These are phyloP conservation scores for Colletotrichum lupini DNA, from an alignment of 2,329 filamentous ascomycete species.

Conservation along the genomic window DNA sequence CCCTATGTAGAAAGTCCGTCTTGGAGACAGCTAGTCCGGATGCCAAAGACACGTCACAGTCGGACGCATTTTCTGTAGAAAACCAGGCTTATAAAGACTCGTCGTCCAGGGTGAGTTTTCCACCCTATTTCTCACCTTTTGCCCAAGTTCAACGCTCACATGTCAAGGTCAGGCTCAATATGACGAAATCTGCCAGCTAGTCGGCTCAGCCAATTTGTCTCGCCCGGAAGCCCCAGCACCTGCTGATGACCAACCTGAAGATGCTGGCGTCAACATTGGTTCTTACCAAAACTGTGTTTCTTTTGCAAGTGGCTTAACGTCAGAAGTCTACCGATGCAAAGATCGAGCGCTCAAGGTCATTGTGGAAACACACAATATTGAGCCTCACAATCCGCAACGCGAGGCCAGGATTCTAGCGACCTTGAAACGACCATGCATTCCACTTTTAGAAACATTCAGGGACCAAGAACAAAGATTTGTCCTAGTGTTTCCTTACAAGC, in stretches of 20 bases:
- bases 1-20: constrained; percentile 19
- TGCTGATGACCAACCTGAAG: constrained; percentile 19
- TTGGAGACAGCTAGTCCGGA: constrained; percentile 23
- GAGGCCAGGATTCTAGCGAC: constrained; percentile 80
- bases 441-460: constrained; percentile 79
- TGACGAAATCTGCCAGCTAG: constrained; percentile 52
- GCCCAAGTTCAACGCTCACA: not conserved
- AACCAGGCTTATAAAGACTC: constrained; percentile 35
- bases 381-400: constrained; percentile 84
- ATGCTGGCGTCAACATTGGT: constrained; percentile 61
- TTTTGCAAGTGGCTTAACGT: constrained; percentile 78
- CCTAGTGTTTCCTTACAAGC: constrained; percentile 87
- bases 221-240: not conserved
- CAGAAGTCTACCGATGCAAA: constrained; percentile 80
- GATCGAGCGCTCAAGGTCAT: constrained; percentile 85
- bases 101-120: constrained; percentile 23
- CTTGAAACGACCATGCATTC: constrained; percentile 69
- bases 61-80: constrained; percentile 35
- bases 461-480: constrained; percentile 78
- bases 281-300: constrained; percentile 63
- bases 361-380: constrained; percentile 74
- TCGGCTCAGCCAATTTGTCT: constrained; percentile 33
- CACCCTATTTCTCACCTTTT: not conserved
- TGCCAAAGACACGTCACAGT: constrained; percentile 27
- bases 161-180: constrained; percentile 45